Percentiles rank a stretch among this genome's conserved stretches.
Evolutionary conservation across 208 protist genomes (phyloP).

Genomic region (Leishmania arabica): DNA sequence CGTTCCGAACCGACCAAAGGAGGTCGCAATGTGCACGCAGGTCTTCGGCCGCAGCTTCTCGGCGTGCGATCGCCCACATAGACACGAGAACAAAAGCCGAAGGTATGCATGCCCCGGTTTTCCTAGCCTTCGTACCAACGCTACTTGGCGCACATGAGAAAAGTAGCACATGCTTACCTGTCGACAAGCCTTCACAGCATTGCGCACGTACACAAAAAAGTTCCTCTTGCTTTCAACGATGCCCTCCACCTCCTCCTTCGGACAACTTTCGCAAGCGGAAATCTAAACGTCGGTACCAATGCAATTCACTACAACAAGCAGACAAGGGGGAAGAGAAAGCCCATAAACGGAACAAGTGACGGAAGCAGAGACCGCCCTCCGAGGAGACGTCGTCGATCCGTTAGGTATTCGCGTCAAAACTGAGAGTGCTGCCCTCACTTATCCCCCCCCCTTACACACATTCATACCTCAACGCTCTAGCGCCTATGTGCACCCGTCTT

Average conservation of each 20-base stretch:
- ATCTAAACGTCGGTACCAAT: neutral
- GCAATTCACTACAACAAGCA: neutral
- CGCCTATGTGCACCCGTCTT: neutral
- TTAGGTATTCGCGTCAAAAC: neutral
- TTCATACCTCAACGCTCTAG: neutral
- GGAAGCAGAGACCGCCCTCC: neutral
- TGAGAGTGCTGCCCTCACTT: neutral
- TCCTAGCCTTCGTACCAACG: neutral
- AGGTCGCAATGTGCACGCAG: neutral
- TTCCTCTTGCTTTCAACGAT: too few relatives aligned
- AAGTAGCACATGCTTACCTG: neutral
- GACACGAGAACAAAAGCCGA: neutral
- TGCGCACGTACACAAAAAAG: neutral
- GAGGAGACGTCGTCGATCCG: neutral
- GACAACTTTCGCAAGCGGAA: neutral
- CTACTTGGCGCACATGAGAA: neutral
- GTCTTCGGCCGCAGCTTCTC: neutral
- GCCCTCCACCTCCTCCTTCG: too few relatives aligned
- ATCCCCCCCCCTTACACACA: neutral
- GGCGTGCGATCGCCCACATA: neutral
- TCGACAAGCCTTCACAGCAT: neutral
- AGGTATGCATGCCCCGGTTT: neutral
- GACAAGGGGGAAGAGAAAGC: neutral
- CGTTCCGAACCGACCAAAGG: neutral
- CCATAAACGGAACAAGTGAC: neutral